Evolutionary conservation across 176 grass and related monocot species (phyloP).

Genomic region (Oryza longistaminata): DNA sequence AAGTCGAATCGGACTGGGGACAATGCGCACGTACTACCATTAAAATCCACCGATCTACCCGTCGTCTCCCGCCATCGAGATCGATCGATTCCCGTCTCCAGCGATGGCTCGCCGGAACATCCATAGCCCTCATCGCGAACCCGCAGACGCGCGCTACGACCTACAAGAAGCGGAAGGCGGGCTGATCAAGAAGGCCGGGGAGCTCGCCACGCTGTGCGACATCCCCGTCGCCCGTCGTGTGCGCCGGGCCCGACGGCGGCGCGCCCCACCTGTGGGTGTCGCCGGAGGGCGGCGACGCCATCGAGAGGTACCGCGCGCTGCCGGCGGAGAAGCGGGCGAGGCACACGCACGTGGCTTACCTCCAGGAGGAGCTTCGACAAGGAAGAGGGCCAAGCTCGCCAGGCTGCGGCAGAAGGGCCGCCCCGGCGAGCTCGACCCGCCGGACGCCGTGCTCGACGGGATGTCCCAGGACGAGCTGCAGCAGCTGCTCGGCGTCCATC

Average conservation of each 20-base stretch:
- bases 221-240: constrained; percentile 35
- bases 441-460: not conserved
- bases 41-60: too few species aligned
- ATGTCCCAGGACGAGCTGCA: constrained; percentile 10
- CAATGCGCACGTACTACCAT: too few species aligned
- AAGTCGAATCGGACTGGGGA: too few species aligned
- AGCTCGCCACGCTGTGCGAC: constrained; percentile 32
- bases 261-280: not conserved
- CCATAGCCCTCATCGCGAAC: not conserved
- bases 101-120: too few species aligned
- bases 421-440: not conserved
- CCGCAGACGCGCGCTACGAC: not conserved
- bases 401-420: not conserved
- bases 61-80: too few species aligned
- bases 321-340: not conserved
- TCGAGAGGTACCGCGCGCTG: constrained; percentile 36
- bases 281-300: not conserved
- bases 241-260: not conserved
- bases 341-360: constrained; percentile 27
- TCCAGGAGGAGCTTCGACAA: not conserved
- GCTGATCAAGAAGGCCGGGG: constrained; percentile 5
- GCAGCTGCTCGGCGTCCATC: constrained; percentile 20
- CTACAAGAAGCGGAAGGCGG: constrained; percentile 9
- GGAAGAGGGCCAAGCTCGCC: constrained; percentile 29
- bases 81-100: too few species aligned